A percentile compares a stretch with the other conserved stretches of the same genome.
Conservation (phyloP, 805 yeast species). For the Schwanniomyces vanrijiae region DNA sequence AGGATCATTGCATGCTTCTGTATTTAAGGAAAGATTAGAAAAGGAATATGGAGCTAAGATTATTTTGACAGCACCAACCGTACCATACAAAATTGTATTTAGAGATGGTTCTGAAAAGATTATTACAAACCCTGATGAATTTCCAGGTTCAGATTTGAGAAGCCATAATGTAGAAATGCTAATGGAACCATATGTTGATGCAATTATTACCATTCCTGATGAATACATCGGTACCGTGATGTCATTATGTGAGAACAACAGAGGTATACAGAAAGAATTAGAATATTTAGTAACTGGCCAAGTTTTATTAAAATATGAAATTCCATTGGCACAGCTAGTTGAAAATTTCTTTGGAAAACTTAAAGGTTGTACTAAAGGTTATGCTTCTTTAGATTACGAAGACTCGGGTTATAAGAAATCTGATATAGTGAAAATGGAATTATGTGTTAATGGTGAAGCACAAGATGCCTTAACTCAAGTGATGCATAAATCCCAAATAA, state of each 20-base stretch:
- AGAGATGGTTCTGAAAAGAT: constrained; percentile 62
- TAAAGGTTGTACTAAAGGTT: constrained; percentile 87
- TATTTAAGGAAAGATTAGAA: constrained; percentile 86
- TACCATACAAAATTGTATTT: constrained; percentile 80
- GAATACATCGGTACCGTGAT: constrained; percentile 89
- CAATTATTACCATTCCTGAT: constrained; percentile 85
- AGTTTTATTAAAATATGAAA: constrained; percentile 71
- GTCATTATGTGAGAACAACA: constrained; percentile 75
- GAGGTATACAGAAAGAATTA: constrained; percentile 81
- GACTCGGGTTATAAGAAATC: constrained; percentile 84
- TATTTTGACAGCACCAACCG: constrained; percentile 93
- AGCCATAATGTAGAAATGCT: constrained; percentile 49
- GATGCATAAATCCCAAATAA: constrained; percentile 79
- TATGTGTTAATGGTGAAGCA: constrained; percentile 83
- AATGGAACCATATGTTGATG: constrained; percentile 88
- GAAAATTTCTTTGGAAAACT: constrained; percentile 95
- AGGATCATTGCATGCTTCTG: constrained; percentile 94
- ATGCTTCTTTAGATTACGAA: constrained; percentile 92
- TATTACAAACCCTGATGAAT: constrained; percentile 89
- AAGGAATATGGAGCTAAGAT: constrained; percentile 92
- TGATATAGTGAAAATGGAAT: constrained; percentile 82
- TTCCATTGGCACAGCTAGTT: constrained; percentile 87
- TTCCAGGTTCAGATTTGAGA: constrained; percentile 62
- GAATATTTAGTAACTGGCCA: constrained; percentile 79
- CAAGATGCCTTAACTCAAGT: constrained; percentile 93